Conservation (phyloP, 305 asterid species). For the Fraxinus greggii region DNA sequence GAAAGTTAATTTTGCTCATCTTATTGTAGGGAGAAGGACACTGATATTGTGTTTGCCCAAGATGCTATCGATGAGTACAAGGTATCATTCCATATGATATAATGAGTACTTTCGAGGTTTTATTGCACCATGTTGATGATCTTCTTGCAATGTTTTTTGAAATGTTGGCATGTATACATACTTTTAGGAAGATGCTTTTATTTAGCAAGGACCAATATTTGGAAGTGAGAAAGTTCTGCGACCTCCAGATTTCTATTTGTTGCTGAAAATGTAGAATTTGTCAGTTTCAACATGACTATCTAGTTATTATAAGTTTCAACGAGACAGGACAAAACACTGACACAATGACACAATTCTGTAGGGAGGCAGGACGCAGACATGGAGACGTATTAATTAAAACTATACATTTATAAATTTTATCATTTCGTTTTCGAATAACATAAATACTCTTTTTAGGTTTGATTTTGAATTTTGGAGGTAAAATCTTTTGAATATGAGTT, state of each 20-base stretch:
- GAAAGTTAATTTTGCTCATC: conserved; percentile 25
- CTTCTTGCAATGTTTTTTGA: conserved; percentile 11
- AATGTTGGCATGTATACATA: not conserved
- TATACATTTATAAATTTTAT: not conserved
- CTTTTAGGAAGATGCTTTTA: not conserved
- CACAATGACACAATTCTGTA: not conserved
- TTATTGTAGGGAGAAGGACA: conserved; percentile 86
- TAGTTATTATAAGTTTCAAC: not conserved
- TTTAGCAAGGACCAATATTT: not conserved
- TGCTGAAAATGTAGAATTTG: not conserved
- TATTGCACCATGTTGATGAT: conserved; percentile 21
- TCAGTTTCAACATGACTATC: not conserved
- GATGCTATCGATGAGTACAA: conserved; percentile 96
- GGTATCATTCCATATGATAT: conserved; percentile 46
- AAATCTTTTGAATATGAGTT: not conserved
- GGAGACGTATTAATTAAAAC: not conserved
- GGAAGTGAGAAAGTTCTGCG: not conserved
- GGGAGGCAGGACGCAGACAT: not conserved
- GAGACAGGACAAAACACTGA: not conserved
- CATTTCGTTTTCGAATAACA: not conserved
- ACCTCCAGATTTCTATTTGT: not conserved
- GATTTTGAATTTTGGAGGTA: not conserved
- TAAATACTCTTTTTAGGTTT: not conserved
- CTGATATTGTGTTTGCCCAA: conserved; percentile 86
- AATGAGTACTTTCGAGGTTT: conserved; percentile 17